Evolutionary conservation across 148 eudicot species (phyloP).

Genomic region (Rhododendron simsii): DNA sequence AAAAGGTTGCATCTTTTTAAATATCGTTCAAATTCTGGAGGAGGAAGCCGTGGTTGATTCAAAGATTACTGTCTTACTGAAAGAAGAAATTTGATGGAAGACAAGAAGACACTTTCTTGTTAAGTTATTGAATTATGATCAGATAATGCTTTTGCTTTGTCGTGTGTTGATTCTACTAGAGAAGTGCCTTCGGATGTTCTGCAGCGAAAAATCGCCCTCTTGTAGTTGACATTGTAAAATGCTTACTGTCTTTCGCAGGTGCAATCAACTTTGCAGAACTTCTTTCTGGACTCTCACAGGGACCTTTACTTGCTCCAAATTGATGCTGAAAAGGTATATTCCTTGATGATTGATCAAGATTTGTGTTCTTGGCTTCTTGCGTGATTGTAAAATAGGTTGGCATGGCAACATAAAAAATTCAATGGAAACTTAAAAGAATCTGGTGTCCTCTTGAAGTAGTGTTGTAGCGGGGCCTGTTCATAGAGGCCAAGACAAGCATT

Average conservation of each 20-base stretch:
- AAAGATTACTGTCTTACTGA: neutral
- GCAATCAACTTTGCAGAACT: slow-evolving; percentile 59
- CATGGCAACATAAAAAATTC: neutral
- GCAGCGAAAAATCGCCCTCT: neutral
- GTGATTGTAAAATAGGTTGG: neutral
- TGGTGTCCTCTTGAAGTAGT: neutral
- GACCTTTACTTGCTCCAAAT: slow-evolving; percentile 79
- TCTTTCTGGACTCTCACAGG: slow-evolving; percentile 40
- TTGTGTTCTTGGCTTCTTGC: slow-evolving; percentile 1
- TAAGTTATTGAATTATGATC: neutral
- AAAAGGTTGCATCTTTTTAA: neutral
- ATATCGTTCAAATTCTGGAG: neutral
- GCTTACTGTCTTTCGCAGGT: slow-evolving; percentile 47
- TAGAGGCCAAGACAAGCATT: neutral
- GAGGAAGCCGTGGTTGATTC: neutral
- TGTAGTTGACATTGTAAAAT: neutral
- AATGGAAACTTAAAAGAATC: neutral
- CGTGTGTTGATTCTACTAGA: neutral
- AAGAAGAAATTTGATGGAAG: neutral
- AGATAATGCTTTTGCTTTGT: neutral
- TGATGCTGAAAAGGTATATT: slow-evolving; percentile 57
- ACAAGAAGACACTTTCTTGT: neutral
- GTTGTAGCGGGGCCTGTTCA: neutral
- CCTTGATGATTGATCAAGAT: neutral
- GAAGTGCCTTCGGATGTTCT: neutral